These are phyloP conservation scores for Pichia sp. DNA, from an alignment of 1,139 yeast genomes.

Conservation along the genomic window DNA sequence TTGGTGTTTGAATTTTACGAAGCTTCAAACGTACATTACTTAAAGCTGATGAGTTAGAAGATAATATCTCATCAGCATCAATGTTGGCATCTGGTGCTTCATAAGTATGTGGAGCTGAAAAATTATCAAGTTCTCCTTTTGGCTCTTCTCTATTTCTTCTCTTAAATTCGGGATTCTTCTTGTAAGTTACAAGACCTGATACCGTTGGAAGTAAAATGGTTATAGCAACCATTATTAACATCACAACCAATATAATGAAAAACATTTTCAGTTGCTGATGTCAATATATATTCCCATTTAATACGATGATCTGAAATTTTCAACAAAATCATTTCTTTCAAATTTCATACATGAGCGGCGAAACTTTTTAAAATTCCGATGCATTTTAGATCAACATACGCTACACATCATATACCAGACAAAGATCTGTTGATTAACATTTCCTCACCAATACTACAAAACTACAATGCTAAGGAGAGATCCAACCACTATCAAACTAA, in stretches of 20 bases:
- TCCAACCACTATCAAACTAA: conserved; percentile 28
- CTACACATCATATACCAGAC: too few species aligned
- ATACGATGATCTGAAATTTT: too few species aligned
- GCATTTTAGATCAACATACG: too few species aligned
- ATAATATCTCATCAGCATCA: conserved; percentile 9
- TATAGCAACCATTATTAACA: conserved; percentile 28
- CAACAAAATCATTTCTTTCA: too few species aligned
- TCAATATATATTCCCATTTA: too few species aligned
- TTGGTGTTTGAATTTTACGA: conserved; percentile 15
- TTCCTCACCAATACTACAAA: not conserved
- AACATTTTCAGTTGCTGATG: conserved; percentile 9
- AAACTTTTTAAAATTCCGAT: too few species aligned
- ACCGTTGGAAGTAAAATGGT: conserved; percentile 31
- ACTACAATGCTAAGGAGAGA: conserved; percentile 28
- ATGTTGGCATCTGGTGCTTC: conserved; percentile 34
- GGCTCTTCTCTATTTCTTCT: conserved; percentile 6
- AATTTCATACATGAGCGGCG: too few species aligned
- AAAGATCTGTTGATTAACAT: too few species aligned
- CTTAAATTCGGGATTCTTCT: conserved; percentile 22
- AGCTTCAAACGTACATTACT: conserved; percentile 7
- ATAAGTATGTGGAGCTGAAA: conserved; percentile 19
- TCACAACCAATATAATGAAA: conserved; percentile 19
- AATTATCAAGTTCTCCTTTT: not conserved
- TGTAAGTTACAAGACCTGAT: conserved; percentile 32
- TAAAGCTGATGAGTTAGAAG: conserved; percentile 3